Conservation (phyloP, 2,329 filamentous ascomycete genomes). For the Colletotrichum tabaci region DNA sequence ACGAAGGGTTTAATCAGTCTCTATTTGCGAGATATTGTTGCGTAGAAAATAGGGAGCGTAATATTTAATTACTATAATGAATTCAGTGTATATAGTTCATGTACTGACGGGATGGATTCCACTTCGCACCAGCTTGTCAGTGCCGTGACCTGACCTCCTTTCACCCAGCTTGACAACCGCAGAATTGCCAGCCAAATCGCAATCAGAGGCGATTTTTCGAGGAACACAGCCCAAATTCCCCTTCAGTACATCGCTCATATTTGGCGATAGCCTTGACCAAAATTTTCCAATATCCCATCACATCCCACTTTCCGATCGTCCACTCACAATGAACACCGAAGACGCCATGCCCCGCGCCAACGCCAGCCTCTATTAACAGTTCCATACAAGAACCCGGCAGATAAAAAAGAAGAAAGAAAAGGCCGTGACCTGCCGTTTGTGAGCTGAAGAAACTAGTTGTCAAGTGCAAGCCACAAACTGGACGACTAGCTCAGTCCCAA, state of each 20-base stretch:
- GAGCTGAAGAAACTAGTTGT: neutral
- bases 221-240: no score
- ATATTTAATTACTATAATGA: neutral
- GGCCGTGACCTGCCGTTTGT: neutral
- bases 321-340: neutral
- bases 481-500: neutral
- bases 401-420: neutral
- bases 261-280: neutral
- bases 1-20: neutral
- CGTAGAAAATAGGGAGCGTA: no score
- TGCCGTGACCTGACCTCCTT: no score
- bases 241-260: neutral
- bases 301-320: neutral
- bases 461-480: neutral
- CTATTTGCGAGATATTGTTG: neutral
- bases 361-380: neutral
- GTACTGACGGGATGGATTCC: no score
- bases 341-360: neutral
- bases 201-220: no score
- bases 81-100: constrained; percentile 10
- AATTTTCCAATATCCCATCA: neutral
- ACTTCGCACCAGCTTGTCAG: no score
- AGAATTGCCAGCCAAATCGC: no score
- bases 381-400: neutral
- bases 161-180: no score